A percentile compares a stretch with the other conserved stretches of the same genome.
Conservation (phyloP, 768 basidiomycete genomes). For the Amanita molliuscula region DNA sequence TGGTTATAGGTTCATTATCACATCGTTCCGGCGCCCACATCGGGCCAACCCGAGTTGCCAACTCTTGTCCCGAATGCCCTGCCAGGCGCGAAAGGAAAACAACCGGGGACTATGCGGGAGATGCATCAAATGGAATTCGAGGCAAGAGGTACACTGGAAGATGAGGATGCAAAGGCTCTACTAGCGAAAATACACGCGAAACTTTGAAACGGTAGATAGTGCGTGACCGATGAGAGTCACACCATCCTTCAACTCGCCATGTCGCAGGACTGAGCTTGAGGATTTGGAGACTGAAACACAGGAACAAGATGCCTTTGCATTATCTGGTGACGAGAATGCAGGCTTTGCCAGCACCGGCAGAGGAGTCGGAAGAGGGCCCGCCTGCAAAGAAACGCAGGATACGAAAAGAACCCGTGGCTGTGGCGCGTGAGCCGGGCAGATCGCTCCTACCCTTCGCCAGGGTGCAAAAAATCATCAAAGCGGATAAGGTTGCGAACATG, state of each 20-base stretch:
- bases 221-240: background rate
- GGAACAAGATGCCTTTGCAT: conserved; percentile 4
- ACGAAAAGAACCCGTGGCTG: conserved; percentile 15
- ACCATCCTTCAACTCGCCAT: conserved; percentile 8
- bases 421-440: conserved; percentile 42
- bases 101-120: conserved; percentile 30
- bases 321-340: conserved; percentile 6
- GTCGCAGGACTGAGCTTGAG: conserved; percentile 9
- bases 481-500: conserved; percentile 51
- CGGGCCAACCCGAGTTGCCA: conserved; percentile 15
- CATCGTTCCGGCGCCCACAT: conserved; percentile 59
- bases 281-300: conserved; percentile 7
- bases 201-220: conserved; percentile 15
- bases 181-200: conserved; percentile 34
- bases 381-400: conserved; percentile 3
- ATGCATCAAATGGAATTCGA: conserved; percentile 58
- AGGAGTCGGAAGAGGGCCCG: conserved; percentile 1
- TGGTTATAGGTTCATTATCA: conserved; percentile 64
- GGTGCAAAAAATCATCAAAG: conserved; percentile 80
- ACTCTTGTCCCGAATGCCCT: conserved; percentile 7
- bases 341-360: background rate
- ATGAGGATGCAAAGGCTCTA: conserved; percentile 40
- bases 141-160: conserved; percentile 46
- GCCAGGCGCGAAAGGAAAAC: conserved; percentile 3
- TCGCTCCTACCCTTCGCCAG: conserved; percentile 66